Conservation (phyloP, 495 filamentous ascomycete genomes). For the Penicillium atrosanguineum region DNA sequence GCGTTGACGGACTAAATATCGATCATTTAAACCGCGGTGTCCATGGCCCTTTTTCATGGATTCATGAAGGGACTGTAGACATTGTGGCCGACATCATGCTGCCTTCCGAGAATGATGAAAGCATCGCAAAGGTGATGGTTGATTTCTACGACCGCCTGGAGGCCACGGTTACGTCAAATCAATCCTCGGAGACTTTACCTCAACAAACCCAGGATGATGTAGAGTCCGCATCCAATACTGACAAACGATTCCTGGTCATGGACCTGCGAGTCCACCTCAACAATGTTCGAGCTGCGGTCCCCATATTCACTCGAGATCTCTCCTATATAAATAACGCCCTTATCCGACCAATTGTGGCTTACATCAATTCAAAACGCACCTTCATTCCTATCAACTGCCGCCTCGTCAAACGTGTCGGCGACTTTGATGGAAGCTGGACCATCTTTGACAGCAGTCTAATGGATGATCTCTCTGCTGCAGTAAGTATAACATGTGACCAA, state of each 20-base stretch:
- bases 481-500: slow-evolving; percentile 29
- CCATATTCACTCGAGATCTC: slow-evolving; percentile 83
- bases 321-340: slow-evolving; percentile 96
- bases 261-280: slow-evolving; percentile 89
- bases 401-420: slow-evolving; percentile 78
- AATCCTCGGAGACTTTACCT: slow-evolving; percentile 33
- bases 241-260: slow-evolving; percentile 78
- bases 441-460: slow-evolving; percentile 91
- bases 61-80: slow-evolving; percentile 92
- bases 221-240: slow-evolving; percentile 30
- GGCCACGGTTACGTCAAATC: slow-evolving; percentile 78
- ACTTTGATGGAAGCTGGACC: slow-evolving; percentile 96
- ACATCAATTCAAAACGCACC: slow-evolving; percentile 89
- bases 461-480: slow-evolving; percentile 91
- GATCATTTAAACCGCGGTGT: slow-evolving; percentile 95
- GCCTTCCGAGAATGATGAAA: slow-evolving; percentile 79
- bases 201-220: slow-evolving; percentile 5
- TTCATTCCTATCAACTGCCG: slow-evolving; percentile 95
- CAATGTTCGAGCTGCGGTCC: slow-evolving; percentile 85
- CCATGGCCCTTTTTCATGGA: slow-evolving; percentile 95
- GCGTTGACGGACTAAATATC: slow-evolving; percentile 91
- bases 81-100: slow-evolving; percentile 95
- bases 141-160: slow-evolving; percentile 95
- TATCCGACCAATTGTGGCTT: slow-evolving; percentile 95
- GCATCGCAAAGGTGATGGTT: slow-evolving; percentile 85